Base-by-base conservation (phyloP, 148 eudicot species). In the Vaccinium vitisidaea region DNA sequence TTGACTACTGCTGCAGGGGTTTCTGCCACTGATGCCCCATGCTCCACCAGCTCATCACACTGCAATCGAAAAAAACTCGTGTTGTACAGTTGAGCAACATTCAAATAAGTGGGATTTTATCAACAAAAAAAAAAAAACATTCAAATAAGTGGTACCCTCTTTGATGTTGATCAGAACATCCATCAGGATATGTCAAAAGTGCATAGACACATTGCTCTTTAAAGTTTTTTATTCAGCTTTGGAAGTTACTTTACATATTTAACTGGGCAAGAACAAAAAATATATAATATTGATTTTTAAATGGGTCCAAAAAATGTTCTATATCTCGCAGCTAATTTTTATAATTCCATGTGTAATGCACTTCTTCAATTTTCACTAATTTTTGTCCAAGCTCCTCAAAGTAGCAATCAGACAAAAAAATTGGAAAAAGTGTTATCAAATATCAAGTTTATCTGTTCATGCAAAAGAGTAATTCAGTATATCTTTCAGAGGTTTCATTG, bases 21-120 rank as follows among this genome's bases (percentile, higher is more conserved):
- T 88, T 95, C 89, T 81, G 93, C 98, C 67, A 95, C 89, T 74
- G 96, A 88, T 84, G 98, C 99, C 32, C 99, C 99, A 88, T 91
- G 98, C 86, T 92, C 92, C 82, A 92, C 93, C 83, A 97, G 91
- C 79, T 95, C 98, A 89, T 94, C 98, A 84, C 99, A 97, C 99
- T 97, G 88, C 86, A 87, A 58, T 15, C 46, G 55, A 8, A 77
- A 77, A 11, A 23, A 1, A 3, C 1, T 84, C 49, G 76, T n/a
- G 23, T 50, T 46, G 36, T 69, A 75, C 4, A 80, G 59, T 78
- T n/a, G 77, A 55, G 46, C 6, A 43, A 43, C 46, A 43, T 43
- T 43, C 46, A 43, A 43, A 43, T 43, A 43, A 43, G 46, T 43
- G 46, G 46, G 6, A 43, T 43, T 43, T 43, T 43, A 43, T 43